phyloP scores from a whole-genome alignment of 345 rosid genomes.

The Mangifera indica region DNA sequence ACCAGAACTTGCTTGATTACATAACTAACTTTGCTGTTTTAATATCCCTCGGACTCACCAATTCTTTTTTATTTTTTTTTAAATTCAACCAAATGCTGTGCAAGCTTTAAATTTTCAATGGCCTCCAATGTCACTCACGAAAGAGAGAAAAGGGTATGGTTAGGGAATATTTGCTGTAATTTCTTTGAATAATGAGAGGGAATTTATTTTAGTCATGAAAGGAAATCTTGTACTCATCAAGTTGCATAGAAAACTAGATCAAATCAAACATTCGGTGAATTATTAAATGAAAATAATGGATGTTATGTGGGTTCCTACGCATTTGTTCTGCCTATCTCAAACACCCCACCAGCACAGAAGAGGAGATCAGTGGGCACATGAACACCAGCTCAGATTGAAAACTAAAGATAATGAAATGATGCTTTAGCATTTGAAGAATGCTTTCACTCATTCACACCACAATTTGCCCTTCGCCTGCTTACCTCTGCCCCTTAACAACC shows the following conservation, averaged over 20 bases:
- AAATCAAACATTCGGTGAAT: slow-evolving; percentile 22
- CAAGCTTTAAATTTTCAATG: not conserved
- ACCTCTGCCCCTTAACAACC: not conserved
- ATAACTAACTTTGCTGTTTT: not conserved
- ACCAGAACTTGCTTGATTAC: slow-evolving; percentile 3
- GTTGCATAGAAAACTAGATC: slow-evolving; percentile 1
- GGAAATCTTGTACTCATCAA: slow-evolving; percentile 21
- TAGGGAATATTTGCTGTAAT: slow-evolving; percentile 22
- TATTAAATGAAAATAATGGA: slow-evolving; percentile 24
- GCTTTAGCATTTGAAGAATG: not conserved
- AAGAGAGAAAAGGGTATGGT: no score
- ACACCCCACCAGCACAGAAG: slow-evolving; percentile 16
- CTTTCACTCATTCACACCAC: not conserved
- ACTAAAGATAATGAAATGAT: slow-evolving; percentile 11
- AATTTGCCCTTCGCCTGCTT: not conserved
- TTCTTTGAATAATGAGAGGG: not conserved
- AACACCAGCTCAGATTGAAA: slow-evolving; percentile 22
- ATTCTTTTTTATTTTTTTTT: no score
- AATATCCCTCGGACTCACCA: not conserved
- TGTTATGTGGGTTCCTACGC: slow-evolving; percentile 28
- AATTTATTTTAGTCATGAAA: not conserved
- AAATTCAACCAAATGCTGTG: not conserved
- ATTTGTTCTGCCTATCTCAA: slow-evolving; percentile 19
- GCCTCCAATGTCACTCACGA: not conserved
- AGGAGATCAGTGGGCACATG: slow-evolving; percentile 23